These are phyloP conservation scores for Chalciporus piperatoides DNA, from an alignment of 1,284 basidiomycete species.

Conservation along the genomic window DNA sequence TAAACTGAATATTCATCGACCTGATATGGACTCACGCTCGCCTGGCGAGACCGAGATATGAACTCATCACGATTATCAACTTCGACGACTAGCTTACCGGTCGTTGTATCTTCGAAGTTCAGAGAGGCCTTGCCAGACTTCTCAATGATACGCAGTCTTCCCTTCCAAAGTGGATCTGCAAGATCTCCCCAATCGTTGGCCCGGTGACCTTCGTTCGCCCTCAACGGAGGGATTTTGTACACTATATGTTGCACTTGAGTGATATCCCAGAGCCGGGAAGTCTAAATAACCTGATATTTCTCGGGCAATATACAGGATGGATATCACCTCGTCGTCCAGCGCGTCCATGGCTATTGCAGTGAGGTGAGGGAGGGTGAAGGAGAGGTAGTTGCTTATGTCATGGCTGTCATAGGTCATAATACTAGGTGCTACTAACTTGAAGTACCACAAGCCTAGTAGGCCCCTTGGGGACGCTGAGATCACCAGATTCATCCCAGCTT, in stretches of 20 bases:
- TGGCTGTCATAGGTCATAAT: too few relatives aligned
- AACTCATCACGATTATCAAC: conserved; percentile 1
- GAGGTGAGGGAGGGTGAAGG: neutral
- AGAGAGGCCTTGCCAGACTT: conserved; percentile 56
- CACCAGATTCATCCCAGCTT: too few relatives aligned
- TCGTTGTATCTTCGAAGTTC: conserved; percentile 72
- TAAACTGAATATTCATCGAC: conserved; percentile 11
- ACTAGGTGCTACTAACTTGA: too few relatives aligned
- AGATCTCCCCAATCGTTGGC: conserved; percentile 87
- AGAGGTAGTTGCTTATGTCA: conserved; percentile 25
- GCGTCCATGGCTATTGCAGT: conserved; percentile 43
- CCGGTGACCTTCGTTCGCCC: conserved; percentile 79
- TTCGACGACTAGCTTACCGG: conserved; percentile 45
- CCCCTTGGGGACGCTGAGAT: too few relatives aligned
- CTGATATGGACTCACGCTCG: conserved; percentile 47
- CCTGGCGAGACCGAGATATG: conserved; percentile 37
- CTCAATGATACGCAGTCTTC: conserved; percentile 82
- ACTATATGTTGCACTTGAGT: conserved; percentile 43
- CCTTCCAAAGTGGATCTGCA: conserved; percentile 82
- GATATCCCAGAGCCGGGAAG: conserved; percentile 11
- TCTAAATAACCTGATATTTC: conserved; percentile 69
- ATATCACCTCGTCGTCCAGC: conserved; percentile 74
- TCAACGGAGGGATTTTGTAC: conserved; percentile 80
- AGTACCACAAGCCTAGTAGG: too few relatives aligned
- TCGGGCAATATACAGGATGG: conserved; percentile 79